Base-by-base conservation (phyloP, 352 stramenopile genomes). In the Pythium myriotylum region DNA sequence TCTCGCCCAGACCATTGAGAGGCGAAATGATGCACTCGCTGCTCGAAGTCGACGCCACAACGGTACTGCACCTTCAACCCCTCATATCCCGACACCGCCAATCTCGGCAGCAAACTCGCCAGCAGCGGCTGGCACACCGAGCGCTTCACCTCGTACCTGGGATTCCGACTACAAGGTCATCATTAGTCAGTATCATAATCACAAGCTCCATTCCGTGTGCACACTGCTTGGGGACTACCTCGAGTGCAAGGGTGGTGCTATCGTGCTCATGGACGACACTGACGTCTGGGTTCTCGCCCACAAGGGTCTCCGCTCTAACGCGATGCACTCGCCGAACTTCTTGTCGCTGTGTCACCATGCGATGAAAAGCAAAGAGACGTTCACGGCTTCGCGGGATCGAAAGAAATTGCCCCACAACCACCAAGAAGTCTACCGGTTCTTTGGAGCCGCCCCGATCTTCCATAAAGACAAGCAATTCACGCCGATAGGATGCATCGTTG, bases 171-270 rank as follows among this genome's bases (percentile, higher is more conserved):
- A 79, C 59, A 74, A 83, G 19, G 82, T 91, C 24, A 83, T 85
- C 57, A 79, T 89, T 42, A 92, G 80, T 55, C 82, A 92, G 59
- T 85, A 84, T 33, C 74, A 76, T 52, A 86, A 85, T 62, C 65
- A 79, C 52, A 88, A 86, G 53, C 73, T 92, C n/a, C 75, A 86
- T 50, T 89, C 78, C 0, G 78, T 89, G 4, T 92, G 80, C 63
- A 84, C 78, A 1, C 49, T 92, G 27, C 58, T 92, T 1, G 54
- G 79, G 7, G 78, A 92, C 41, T 92, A 89, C 57, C 77, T 92
- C 20, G 82, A 92, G 45, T 90, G 80, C 62, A 73, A 78, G 7
- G 79, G 82, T 8, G 73, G 78, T 20, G 80, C 82, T 14, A 81
- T 92, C 51, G 82, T 88, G 22, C 73, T 92, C 19, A 71, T 86